A percentile compares a stretch with the other conserved stretches of the same genome.
These are phyloP conservation scores for Phaeosphaeria sp. DNA, from an alignment of 2,329 filamentous ascomycete species.

Conservation along the genomic window DNA sequence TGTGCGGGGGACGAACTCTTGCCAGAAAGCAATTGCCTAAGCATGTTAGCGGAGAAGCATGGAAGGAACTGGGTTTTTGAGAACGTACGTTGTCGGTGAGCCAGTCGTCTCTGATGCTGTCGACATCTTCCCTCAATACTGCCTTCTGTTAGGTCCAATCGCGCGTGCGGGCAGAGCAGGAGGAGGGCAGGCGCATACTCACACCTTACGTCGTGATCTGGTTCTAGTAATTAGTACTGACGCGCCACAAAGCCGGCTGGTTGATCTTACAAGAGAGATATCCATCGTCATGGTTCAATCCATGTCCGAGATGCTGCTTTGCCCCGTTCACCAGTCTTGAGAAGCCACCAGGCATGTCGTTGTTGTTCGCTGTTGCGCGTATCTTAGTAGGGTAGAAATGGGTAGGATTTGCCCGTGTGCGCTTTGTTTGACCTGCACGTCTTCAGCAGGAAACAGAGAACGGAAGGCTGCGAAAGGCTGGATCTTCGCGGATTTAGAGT, in stretches of 20 bases:
- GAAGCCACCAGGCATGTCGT: conserved; percentile 26
- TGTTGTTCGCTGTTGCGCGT: conserved; percentile 3
- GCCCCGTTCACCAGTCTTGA: conserved; percentile 35
- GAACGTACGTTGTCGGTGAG: conserved; percentile 83
- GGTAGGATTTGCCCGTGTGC: neutral
- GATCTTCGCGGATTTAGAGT: neutral
- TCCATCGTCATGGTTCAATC: conserved; percentile 64
- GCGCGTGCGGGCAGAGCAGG: conserved; percentile 8
- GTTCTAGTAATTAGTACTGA: conserved; percentile 24
- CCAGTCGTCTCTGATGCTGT: conserved; percentile 90
- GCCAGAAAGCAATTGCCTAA: conserved; percentile 95
- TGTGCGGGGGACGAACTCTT: conserved; percentile 68
- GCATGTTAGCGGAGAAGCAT: conserved; percentile 7
- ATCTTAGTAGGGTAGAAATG: neutral
- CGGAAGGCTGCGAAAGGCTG: neutral
- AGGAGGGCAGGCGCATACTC: conserved; percentile 45
- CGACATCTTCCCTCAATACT: conserved; percentile 91
- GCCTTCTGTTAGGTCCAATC: conserved; percentile 26
- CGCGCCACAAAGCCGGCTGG: neutral
- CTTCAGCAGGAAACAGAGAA: neutral
- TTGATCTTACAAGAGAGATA: conserved; percentile 71
- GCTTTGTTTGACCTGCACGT: neutral
- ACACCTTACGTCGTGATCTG: conserved; percentile 72
- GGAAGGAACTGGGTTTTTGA: neutral
- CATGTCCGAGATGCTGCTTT: conserved; percentile 36